A percentile compares a stretch with the other conserved stretches of the same genome.
Evolutionary conservation across 164 flowering plant genomes (phyloP).

Genomic region (Nelumbo lutea): DNA sequence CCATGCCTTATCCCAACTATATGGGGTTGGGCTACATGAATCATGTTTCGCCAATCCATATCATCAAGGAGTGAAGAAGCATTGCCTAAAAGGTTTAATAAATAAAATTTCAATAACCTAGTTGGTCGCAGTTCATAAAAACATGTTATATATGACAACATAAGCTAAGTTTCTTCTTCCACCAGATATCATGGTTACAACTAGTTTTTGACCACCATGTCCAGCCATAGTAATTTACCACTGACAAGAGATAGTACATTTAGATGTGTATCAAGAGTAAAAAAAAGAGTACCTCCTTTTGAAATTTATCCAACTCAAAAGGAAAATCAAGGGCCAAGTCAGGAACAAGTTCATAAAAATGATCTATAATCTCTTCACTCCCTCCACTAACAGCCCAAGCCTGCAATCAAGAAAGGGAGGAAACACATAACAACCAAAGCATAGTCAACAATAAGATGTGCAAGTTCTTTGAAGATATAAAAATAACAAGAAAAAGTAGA

Average conservation of each 20-base stretch:
- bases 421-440: slow-evolving; percentile 6
- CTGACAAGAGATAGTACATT: neutral
- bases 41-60: no score
- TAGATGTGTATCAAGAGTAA: neutral
- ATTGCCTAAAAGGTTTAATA: neutral
- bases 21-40: no score
- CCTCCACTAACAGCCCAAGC: slow-evolving; percentile 73
- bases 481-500: neutral
- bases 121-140: no score
- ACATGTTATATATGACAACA: neutral
- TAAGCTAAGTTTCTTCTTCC: neutral
- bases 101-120: neutral
- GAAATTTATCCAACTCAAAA: slow-evolving; percentile 86
- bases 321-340: slow-evolving; percentile 96
- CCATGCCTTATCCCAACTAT: no score
- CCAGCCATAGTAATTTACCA: neutral
- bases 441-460: neutral
- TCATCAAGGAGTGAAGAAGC: no score
- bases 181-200: neutral
- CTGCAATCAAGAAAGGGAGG: slow-evolving; percentile 31
- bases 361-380: slow-evolving; percentile 52
- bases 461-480: neutral
- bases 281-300: slow-evolving; percentile 67
- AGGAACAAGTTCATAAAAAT: slow-evolving; percentile 85
- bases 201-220: neutral